Base-by-base conservation (phyloP, 2,329 filamentous ascomycete species). In the Huntiella savannae region DNA sequence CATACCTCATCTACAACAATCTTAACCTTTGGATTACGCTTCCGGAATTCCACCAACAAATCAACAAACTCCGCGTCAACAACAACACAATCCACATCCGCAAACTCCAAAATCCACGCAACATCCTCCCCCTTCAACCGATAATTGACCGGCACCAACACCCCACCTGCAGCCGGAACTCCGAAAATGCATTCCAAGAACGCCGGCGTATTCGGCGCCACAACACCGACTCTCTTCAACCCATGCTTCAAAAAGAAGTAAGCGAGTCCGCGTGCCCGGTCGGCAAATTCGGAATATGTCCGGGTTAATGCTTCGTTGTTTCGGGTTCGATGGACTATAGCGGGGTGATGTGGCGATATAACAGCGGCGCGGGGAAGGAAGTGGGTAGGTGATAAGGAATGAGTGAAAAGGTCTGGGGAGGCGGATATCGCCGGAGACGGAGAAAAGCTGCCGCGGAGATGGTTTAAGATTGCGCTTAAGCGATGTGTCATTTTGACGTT, bases 141-240 rank as follows among this genome's bases (percentile, higher is more conserved):
- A 55, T 72, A 72, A 55, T 76, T 76, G 22, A 61, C 71, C 1
- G 71, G 71, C 45, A 94, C 81, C 51, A 86, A 76, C 17, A 92
- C 73, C 5, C 70, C 82, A 1, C 85, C 85, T 0, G 82, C 82
- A 1, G 82, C 87, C 1, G 78, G 79, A 54, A 95, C 80, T 1
- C 82, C 91, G 57, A 84, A 98, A 51, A 94, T 83, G 5, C 77
- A 74, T 63, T 96, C 88, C 22, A 98, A 68, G 55, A 96, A 96
- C 0, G 87, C 87, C 0, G 91, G 91, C 1, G 91, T 98, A 59
- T 98, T 98, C 3, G 91, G 83, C 6, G 77, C 79, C 8, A 98
- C 68, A 41, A 98, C 79, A 5, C 91, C 91, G 4, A 96, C 81
- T 50, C 82, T 72, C 55, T 75, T 79, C 56, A 75, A 77, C 4